These are phyloP conservation scores for Ceriops tagal DNA, from an alignment of 345 rosid genomes.

Conservation along the genomic window DNA sequence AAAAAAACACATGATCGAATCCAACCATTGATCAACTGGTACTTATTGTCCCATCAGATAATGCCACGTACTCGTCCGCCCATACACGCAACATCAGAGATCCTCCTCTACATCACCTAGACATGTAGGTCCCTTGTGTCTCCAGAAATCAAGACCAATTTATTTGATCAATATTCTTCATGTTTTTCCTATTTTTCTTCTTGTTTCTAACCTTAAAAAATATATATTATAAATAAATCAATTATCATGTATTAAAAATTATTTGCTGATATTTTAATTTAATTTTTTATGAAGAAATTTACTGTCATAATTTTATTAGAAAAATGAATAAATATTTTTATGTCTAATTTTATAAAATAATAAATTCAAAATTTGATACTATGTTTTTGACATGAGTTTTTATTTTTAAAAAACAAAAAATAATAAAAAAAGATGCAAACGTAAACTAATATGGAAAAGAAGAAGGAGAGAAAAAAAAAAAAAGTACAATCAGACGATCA, in stretches of 20 bases:
- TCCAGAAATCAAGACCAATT: conserved; percentile 37
- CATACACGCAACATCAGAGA: conserved; percentile 47
- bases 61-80: conserved; percentile 38
- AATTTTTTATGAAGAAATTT: too few species aligned
- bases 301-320: too few species aligned
- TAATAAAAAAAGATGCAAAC: too few species aligned
- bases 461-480: too few species aligned
- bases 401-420: too few species aligned
- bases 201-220: neutral
- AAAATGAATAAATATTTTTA: too few species aligned
- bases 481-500: neutral
- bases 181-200: neutral
- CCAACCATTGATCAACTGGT: conserved; percentile 9
- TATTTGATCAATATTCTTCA: neutral
- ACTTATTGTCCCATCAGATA: conserved; percentile 7
- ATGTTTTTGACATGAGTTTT: too few species aligned
- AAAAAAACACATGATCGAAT: conserved; percentile 3
- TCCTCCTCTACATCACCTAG: conserved; percentile 26
- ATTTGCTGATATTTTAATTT: too few species aligned
- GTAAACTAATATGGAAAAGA: accelerated
- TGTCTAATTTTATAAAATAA: too few species aligned
- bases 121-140: conserved; percentile 66
- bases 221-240: neutral
- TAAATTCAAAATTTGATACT: too few species aligned
- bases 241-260: neutral